Conservation (phyloP, 257 asterid genomes). For the Primulina eburnea region DNA sequence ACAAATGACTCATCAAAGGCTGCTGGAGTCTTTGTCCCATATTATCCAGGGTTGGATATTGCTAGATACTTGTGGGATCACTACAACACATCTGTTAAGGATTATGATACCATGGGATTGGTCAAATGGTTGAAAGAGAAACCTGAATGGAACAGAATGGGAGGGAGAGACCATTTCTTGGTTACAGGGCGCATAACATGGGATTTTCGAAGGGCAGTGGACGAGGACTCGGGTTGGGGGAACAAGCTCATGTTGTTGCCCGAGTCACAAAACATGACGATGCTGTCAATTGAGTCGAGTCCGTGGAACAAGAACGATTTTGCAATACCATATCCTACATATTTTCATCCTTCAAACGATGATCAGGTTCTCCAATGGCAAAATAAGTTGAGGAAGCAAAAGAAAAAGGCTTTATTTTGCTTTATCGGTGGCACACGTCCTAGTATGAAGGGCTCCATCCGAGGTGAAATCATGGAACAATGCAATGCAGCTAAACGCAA, state of each 20-base stretch:
- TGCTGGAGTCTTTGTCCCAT: conserved; percentile 63
- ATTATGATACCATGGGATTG: conserved; percentile 38
- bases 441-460: conserved; percentile 47
- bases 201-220: conserved; percentile 61
- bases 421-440: conserved; percentile 84
- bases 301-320: conserved; percentile 80
- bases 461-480: conserved; percentile 67
- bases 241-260: conserved; percentile 65
- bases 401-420: conserved; percentile 44
- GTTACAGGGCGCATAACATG: conserved; percentile 74
- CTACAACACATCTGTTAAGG: conserved; percentile 34
- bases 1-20: conserved; percentile 67
- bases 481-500: conserved; percentile 35
- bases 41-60: conserved; percentile 71
- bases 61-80: conserved; percentile 51
- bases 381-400: conserved; percentile 44
- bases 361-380: conserved; percentile 56
- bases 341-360: conserved; percentile 69
- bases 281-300: conserved; percentile 73
- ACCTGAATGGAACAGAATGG: conserved; percentile 64
- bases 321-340: conserved; percentile 85
- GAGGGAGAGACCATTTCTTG: conserved; percentile 72
- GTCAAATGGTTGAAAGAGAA: conserved; percentile 35
- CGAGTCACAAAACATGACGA: conserved; percentile 61
- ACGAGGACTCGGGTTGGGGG: conserved; percentile 62